phyloP scores from a whole-genome alignment of 2,329 filamentous ascomycete genomes.

The Macroventuria anomochaeta region DNA sequence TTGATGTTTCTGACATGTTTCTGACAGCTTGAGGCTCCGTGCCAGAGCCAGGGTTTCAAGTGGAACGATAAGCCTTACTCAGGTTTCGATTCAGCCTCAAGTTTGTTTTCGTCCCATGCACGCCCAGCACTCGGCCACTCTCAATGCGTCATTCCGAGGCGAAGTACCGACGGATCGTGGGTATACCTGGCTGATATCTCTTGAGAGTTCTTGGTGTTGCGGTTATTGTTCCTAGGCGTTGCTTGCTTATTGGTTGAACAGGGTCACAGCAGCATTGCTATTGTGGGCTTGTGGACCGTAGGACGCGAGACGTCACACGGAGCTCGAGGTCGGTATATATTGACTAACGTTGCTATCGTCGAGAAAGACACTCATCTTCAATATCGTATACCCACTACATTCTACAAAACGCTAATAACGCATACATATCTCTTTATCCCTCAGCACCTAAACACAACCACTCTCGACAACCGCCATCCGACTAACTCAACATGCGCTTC shows the following conservation, averaged over 20 bases:
- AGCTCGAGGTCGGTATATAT: conserved; percentile 6
- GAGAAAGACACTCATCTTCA: not conserved
- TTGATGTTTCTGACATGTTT: conserved; percentile 15
- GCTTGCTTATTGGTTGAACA: not conserved
- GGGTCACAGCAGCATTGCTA: not conserved
- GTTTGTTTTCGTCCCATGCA: conserved; percentile 16
- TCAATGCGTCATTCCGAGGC: conserved; percentile 11
- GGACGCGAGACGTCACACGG: conserved; percentile 12
- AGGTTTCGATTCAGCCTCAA: conserved; percentile 15
- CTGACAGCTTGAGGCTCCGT: not conserved
- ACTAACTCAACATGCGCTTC: conserved; percentile 8
- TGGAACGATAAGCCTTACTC: conserved; percentile 10
- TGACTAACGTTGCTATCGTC: not conserved
- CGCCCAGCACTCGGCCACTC: conserved; percentile 14
- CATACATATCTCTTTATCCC: no score
- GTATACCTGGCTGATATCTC: not conserved
- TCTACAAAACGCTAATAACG: not conserved
- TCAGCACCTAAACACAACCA: no score
- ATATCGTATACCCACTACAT: not conserved
- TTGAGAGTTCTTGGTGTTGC: not conserved
- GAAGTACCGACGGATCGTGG: conserved; percentile 8
- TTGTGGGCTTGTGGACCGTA: conserved; percentile 3
- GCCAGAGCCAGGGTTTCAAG: not conserved
- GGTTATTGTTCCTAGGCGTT: not conserved
- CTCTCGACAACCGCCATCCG: not conserved